Base-by-base conservation (phyloP, 805 yeast species). In the Starmerella vaccinii region DNA sequence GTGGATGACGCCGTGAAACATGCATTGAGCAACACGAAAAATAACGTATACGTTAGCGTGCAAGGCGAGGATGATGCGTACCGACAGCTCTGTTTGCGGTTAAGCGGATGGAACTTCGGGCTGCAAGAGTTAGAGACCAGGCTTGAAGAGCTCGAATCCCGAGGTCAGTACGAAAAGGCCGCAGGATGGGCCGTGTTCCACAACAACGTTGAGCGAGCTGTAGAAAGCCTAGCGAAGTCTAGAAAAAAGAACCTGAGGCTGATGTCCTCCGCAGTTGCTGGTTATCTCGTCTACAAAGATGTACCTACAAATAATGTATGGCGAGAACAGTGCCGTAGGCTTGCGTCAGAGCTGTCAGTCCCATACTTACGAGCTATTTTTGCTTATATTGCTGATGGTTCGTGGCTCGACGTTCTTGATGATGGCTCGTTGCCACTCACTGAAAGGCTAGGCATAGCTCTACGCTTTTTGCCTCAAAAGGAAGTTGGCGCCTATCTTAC, bases 171-270 rank as follows among this genome's bases (percentile, higher is more conserved):
- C 55, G 95, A 88, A 54, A 81, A 90, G 62, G 97, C 98, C 0
- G 98, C 97, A 0, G 97, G 95, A 0, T 86, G 95, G 95, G 97
- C 97, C 0, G 89, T 88, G 0, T 90, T 90, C 65, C 90, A 86
- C 63, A 96, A 95, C 6, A 85, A 88, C 64, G 84, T 90, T 2
- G 74, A 77, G 2, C 74, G 80, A 46, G 95, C 97, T 0, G 84
- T 89, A 4, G 79, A 78, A 39, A 82, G 87, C n/a, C 69, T 90
- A 49, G 78, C 84, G 0, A 71, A 76, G n/a, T 78, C 95, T 1
- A 80, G 80, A 45, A 80, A 77, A 51, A 88, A 83, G 62, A 70
- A 81, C 49, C 71, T 85, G 42, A 68, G 83, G 46, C 73, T 90
- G 42, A 88, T 90, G 75, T 87, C 95, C 0, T 83, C 97, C 0